Conservation (phyloP, 169 alveolate species). For the Eimeria acervulina region DNA sequence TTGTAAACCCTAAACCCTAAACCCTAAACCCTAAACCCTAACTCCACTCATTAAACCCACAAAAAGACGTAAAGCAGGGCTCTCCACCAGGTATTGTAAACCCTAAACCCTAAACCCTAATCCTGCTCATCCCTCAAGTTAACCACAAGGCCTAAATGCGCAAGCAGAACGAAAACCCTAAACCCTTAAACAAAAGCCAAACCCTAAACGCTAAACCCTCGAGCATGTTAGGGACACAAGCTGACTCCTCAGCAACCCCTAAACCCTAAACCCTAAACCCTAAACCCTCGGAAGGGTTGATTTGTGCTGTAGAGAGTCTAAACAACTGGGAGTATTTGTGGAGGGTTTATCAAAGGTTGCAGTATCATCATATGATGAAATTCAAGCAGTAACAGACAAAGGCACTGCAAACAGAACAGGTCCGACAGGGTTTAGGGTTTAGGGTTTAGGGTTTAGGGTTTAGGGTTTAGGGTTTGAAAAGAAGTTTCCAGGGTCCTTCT, state of each 20-base stretch:
- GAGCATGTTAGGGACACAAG: no score
- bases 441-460: slow-evolving; percentile 31
- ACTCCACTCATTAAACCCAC: no score
- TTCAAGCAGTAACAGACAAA: slow-evolving; percentile 90
- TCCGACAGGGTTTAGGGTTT: background rate
- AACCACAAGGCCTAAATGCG: no score
- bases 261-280: background rate
- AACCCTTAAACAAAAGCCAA: no score
- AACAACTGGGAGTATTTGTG: slow-evolving; percentile 91
- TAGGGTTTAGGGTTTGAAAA: slow-evolving; percentile 8
- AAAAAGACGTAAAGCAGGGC: no score
- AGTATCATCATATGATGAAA: slow-evolving; percentile 90
- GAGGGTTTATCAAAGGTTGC: slow-evolving; percentile 93
- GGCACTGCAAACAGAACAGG: slow-evolving; percentile 92
- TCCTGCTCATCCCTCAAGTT: no score
- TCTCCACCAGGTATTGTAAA: no score
- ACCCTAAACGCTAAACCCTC: no score
- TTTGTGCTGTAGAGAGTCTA: slow-evolving; percentile 89
- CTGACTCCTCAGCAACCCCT: background rate
- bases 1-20: no score
- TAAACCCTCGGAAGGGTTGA: background rate
- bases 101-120: no score
- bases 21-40: no score
- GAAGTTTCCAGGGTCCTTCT: background rate
- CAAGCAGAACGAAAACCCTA: no score